Conservation (phyloP, 352 stramenopile genomes). For the Globisporangium sylvaticum region DNA sequence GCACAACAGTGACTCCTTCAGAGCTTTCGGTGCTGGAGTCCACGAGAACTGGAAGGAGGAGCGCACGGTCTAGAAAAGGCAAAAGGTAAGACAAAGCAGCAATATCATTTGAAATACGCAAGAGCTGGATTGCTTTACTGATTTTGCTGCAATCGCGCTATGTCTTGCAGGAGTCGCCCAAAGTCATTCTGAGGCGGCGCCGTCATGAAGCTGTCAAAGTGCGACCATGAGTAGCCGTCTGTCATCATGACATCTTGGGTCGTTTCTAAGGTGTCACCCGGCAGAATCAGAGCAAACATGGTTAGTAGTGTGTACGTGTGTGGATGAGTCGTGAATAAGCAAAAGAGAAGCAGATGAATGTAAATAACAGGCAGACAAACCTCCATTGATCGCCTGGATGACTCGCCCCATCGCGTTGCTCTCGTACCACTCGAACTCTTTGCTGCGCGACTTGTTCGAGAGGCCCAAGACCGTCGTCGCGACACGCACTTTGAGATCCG, state of each 20-base stretch:
- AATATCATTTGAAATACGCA: not conserved
- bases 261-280: slow-evolving; percentile 17
- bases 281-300: not conserved
- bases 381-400: slow-evolving; percentile 49
- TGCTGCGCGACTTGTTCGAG: slow-evolving; percentile 72
- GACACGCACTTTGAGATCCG: slow-evolving; percentile 53
- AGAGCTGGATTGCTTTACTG: slow-evolving; percentile 17
- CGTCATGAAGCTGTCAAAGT: slow-evolving; percentile 66
- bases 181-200: slow-evolving; percentile 39
- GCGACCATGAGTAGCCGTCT: slow-evolving; percentile 79
- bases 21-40: not conserved
- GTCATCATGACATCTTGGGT: slow-evolving; percentile 43
- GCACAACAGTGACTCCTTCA: slow-evolving; percentile 25
- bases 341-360: not conserved
- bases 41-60: slow-evolving; percentile 14
- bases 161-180: slow-evolving; percentile 58
- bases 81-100: not conserved
- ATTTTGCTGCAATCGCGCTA: slow-evolving; percentile 47
- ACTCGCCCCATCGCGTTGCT: slow-evolving; percentile 66
- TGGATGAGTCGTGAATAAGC: not conserved
- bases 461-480: slow-evolving; percentile 66
- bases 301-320: not conserved
- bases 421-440: slow-evolving; percentile 77
- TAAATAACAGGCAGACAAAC: slow-evolving; percentile 22
- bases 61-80: slow-evolving; percentile 7